Evolutionary conservation across 2,329 filamentous ascomycete species (phyloP).

Genomic region (Septoria linicola): DNA sequence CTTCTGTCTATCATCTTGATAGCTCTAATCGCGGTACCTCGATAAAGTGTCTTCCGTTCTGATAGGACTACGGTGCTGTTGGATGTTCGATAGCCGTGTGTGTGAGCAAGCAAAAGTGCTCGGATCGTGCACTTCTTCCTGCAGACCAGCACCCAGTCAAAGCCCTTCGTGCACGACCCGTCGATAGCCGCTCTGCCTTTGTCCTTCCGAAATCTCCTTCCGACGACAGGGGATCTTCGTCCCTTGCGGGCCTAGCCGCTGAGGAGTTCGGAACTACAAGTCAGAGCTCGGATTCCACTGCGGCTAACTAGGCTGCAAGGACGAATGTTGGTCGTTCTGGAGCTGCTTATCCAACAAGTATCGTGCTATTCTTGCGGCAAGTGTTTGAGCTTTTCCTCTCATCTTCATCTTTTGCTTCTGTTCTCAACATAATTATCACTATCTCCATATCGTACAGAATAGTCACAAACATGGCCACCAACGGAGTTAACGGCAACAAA

Average conservation of each 20-base stretch:
- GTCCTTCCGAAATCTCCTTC: not conserved
- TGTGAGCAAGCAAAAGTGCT: conserved; percentile 7
- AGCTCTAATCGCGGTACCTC: conserved; percentile 11
- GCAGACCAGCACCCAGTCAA: not conserved
- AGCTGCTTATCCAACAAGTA: conserved; percentile 4
- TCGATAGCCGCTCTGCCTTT: no score
- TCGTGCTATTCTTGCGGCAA: not conserved
- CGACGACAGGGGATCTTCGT: not conserved
- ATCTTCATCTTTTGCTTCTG: not conserved
- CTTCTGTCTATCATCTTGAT: conserved; percentile 13
- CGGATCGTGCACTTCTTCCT: conserved; percentile 11
- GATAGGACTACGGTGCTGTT: conserved; percentile 6
- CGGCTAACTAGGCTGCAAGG: not conserved
- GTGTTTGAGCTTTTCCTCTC: not conserved
- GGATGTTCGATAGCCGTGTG: conserved; percentile 7
- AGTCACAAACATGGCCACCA: conserved; percentile 44
- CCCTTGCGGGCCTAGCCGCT: conserved; percentile 9
- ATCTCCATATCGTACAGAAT: not conserved
- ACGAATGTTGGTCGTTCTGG: not conserved
- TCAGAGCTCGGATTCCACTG: conserved; percentile 5
- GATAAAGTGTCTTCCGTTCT: conserved; percentile 5
- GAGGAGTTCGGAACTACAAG: conserved; percentile 12
- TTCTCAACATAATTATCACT: not conserved
- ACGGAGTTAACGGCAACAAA: conserved; percentile 32
- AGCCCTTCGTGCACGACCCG: not conserved